A percentile compares a stretch with the other conserved stretches of the same genome.
Evolutionary conservation across 2,329 filamentous ascomycete genomes (phyloP).

Genomic region (Lecanicillium sp.): DNA sequence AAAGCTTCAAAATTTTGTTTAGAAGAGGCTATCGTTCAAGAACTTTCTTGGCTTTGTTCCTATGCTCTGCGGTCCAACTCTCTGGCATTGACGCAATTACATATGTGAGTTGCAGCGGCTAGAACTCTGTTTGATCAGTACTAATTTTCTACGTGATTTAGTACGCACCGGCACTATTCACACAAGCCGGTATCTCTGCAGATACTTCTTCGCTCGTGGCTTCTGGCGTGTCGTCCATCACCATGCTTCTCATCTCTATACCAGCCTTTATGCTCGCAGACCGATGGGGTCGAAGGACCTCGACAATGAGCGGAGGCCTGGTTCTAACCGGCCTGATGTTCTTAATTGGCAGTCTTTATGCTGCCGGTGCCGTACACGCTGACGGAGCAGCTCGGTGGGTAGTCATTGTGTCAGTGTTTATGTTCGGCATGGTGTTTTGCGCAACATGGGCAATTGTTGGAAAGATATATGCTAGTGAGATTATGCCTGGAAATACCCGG

Average conservation of each 20-base stretch:
- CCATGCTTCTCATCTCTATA: constrained; percentile 46
- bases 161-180: constrained; percentile 54
- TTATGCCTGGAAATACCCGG: constrained; percentile 44
- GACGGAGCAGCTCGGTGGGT: constrained; percentile 36
- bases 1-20: constrained; percentile 24
- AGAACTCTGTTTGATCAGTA: not conserved
- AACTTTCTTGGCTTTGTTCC: constrained; percentile 44
- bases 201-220: constrained; percentile 46
- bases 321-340: constrained; percentile 42
- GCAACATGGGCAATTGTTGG: constrained; percentile 44
- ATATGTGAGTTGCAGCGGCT: constrained; percentile 31
- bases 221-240: constrained; percentile 48
- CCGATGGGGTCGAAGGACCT: constrained; percentile 44
- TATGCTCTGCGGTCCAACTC: constrained; percentile 52
- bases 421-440: constrained; percentile 37
- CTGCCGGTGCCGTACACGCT: constrained; percentile 28
- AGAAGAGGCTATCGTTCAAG: constrained; percentile 33
- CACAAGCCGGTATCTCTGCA: constrained; percentile 47
- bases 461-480: constrained; percentile 47
- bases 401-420: constrained; percentile 40
- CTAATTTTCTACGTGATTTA: constrained; percentile 14
- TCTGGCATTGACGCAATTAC: constrained; percentile 55
- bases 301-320: constrained; percentile 43
- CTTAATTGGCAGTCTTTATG: constrained; percentile 44
- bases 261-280: constrained; percentile 48